Evolutionary conservation across 208 protist species (phyloP), one percentile per base, ranked within the genome.

Genomic region (Acanthamoeba castellanii): DNA sequence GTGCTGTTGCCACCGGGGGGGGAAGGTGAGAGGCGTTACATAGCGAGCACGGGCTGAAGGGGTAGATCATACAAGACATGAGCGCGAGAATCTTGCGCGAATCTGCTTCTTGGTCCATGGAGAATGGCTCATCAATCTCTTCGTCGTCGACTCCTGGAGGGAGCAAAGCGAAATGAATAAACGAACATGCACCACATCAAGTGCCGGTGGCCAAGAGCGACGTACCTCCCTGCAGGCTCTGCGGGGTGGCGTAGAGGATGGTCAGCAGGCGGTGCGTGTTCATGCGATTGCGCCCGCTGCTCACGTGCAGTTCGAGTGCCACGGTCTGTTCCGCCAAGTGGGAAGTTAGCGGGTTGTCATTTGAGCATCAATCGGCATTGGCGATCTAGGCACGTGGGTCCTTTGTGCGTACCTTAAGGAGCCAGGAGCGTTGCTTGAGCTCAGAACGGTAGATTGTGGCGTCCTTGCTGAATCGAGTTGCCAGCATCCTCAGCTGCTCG

Each of bases 381-480:
- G 47, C 47, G 47, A 16, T 52, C 14, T 42, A 42, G 13, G 47
- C 47, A 18, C 27, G 32, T 61, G 0, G 78, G 27, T 18, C 22
- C 16, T 27, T 61, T 18, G 20, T 61, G n/a, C 20, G 45, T 32
- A 55, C 87, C 87, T 92, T 70, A 6, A 92, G 64, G 37, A 92
- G 6, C 87, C 87, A 92, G 30, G 87, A 25, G 9, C 87, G 64
- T 52, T 92, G 87, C 42, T 76, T 50, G 20, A 92, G 87, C 87
- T 92, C 30, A 25, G 7, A 20, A 20, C 34, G 16, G 32, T 89
- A 89, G 50, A 55, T 20, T 11, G 18, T 13, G 25, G 55, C 18
- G 14, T 70, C 18, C 25, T 25, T 42, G 47, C 13, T 25, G 64
- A 92, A 78, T 11, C 37, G 59, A 20, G 64, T 55, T 4, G 87